Evolutionary conservation across 1,284 basidiomycete species (phyloP).

Genomic region (Afroboletus lepidellus): DNA sequence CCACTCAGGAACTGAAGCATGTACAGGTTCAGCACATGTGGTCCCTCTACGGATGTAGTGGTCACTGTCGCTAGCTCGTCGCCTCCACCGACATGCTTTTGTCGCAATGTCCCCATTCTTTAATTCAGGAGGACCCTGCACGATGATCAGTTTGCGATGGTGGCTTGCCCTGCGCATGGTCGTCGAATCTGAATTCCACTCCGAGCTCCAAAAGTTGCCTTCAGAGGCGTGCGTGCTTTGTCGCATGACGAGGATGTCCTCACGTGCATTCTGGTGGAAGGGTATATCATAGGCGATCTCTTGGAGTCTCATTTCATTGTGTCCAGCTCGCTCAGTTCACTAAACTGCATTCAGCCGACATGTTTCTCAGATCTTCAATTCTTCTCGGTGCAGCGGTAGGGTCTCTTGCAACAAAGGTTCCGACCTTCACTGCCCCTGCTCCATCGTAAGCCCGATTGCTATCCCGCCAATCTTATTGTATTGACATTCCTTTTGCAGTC

Average conservation of each 20-base stretch:
- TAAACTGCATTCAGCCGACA: not conserved
- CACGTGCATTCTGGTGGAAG: too few relatives aligned
- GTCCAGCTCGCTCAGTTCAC: not conserved
- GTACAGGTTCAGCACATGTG: not conserved
- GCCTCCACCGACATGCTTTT: not conserved
- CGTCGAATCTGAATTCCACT: not conserved
- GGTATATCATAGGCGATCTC: not conserved
- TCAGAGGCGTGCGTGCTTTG: not conserved
- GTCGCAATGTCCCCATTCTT: not conserved
- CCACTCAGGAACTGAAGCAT: not conserved
- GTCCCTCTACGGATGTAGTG: too few relatives aligned
- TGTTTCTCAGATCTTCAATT: conserved; percentile 8
- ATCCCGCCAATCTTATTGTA: not conserved
- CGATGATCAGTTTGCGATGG: not conserved
- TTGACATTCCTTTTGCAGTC: conserved; percentile 18
- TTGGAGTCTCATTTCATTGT: not conserved
- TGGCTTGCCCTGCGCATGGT: not conserved
- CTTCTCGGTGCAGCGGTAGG: conserved; percentile 15
- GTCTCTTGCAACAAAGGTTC: conserved; percentile 19
- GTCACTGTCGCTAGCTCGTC: not conserved
- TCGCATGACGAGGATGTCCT: not conserved
- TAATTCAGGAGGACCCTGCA: not conserved
- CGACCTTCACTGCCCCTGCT: conserved; percentile 30
- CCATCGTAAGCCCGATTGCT: conserved; percentile 19
- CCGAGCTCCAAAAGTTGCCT: not conserved